Evolutionary conservation across 2,329 filamentous ascomycete species (phyloP).

Genomic region (Exophiala aquamarina): DNA sequence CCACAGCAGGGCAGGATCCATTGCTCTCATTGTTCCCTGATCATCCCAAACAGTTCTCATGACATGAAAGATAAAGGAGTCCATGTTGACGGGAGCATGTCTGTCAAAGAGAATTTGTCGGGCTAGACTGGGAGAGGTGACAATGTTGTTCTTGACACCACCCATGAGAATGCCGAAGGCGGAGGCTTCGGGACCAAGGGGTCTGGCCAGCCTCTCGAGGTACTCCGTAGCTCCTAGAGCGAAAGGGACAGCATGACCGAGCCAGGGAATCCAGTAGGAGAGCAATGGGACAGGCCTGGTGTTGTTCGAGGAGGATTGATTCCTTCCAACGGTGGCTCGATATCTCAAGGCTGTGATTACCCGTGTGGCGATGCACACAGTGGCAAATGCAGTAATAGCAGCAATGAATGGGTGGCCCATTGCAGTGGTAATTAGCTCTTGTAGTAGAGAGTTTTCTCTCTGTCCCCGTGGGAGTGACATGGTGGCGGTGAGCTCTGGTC

Average conservation of each 20-base stretch:
- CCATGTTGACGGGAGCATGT: slow-evolving; percentile 29
- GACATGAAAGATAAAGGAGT: slow-evolving; percentile 34
- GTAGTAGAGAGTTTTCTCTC: slow-evolving; percentile 1
- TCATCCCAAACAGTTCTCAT: slow-evolving; percentile 47
- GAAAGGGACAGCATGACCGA: slow-evolving; percentile 56
- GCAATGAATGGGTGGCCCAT: slow-evolving; percentile 13
- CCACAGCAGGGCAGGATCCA: slow-evolving; percentile 36
- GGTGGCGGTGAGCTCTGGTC: neutral
- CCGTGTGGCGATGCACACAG: slow-evolving; percentile 38
- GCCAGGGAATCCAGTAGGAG: slow-evolving; percentile 61
- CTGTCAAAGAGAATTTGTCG: slow-evolving; percentile 39
- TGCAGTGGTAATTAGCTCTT: slow-evolving; percentile 1
- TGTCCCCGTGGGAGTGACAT: neutral
- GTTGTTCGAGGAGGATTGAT: slow-evolving; percentile 25
- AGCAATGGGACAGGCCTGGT: slow-evolving; percentile 45
- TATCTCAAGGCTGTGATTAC: slow-evolving; percentile 35
- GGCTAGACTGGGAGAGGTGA: slow-evolving; percentile 50
- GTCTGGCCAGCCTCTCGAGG: slow-evolving; percentile 9
- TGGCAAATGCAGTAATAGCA: slow-evolving; percentile 6
- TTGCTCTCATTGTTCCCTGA: slow-evolving; percentile 36
- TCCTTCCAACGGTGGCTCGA: slow-evolving; percentile 29
- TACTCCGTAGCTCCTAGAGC: slow-evolving; percentile 24
- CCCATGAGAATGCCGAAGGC: slow-evolving; percentile 18
- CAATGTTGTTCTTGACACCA: slow-evolving; percentile 51
- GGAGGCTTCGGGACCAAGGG: slow-evolving; percentile 21